Evolutionary conservation across 257 asterid species (phyloP).

Genomic region (Solanum acaule): DNA sequence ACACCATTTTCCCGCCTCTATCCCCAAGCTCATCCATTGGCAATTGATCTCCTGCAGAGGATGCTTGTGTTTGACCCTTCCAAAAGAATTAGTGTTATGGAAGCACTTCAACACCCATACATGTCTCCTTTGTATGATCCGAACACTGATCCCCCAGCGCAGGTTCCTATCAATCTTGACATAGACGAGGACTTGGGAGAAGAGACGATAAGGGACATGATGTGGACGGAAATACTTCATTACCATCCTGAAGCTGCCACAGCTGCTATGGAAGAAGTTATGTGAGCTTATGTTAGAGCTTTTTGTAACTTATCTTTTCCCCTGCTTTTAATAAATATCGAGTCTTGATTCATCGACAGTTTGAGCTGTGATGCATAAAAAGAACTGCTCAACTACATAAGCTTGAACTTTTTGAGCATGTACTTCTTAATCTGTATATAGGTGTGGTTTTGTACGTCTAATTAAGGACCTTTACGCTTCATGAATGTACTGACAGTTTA

Average conservation of each 20-base stretch:
- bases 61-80: slow-evolving; percentile 65
- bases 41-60: slow-evolving; percentile 44
- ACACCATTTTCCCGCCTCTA: slow-evolving; percentile 31
- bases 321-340: slow-evolving; percentile 8
- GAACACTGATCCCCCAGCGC: slow-evolving; percentile 35
- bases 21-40: slow-evolving; percentile 45
- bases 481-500: neutral
- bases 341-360: slow-evolving; percentile 6
- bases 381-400: neutral
- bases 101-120: slow-evolving; percentile 55
- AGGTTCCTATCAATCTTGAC: slow-evolving; percentile 37
- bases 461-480: neutral
- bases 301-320: neutral
- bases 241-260: slow-evolving; percentile 44
- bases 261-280: neutral
- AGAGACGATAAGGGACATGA: slow-evolving; percentile 42
- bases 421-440: slow-evolving; percentile 16
- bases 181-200: slow-evolving; percentile 48
- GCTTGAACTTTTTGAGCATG: neutral
- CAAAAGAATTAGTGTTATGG: slow-evolving; percentile 48
- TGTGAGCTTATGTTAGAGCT: neutral
- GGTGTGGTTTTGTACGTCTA: slow-evolving; percentile 4
- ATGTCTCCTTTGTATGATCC: slow-evolving; percentile 46
- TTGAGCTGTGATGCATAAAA: slow-evolving; percentile 8
- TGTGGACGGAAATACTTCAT: slow-evolving; percentile 49